Conservation (phyloP, 805 yeast genomes). For the Ogataea nitratoaversa region DNA sequence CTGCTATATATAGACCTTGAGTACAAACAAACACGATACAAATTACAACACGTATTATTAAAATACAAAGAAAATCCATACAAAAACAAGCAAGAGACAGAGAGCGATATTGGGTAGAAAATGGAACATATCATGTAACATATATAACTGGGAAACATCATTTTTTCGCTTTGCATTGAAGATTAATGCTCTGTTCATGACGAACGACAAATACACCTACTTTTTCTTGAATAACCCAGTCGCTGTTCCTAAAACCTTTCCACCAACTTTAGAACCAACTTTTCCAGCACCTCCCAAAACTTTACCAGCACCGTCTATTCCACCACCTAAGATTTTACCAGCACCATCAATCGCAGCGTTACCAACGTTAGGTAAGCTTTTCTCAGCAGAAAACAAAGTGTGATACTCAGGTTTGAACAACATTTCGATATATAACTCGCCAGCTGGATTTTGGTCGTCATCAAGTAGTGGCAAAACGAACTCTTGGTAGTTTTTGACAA, state of each 20-base stretch:
- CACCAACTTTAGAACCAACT: slow-evolving; percentile 52
- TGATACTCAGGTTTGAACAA: slow-evolving; percentile 71
- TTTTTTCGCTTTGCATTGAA: no score
- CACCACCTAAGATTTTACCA: slow-evolving; percentile 41
- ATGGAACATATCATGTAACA: no score
- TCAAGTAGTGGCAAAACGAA: slow-evolving; percentile 48
- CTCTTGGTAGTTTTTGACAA: slow-evolving; percentile 39
- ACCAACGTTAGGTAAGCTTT: slow-evolving; percentile 35
- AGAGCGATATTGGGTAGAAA: no score
- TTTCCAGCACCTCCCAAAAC: slow-evolving; percentile 50
- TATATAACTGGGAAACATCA: no score
- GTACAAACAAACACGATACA: no score
- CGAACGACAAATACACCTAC: slow-evolving; percentile 4
- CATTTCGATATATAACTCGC: slow-evolving; percentile 55
- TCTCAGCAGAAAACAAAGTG: slow-evolving; percentile 34
- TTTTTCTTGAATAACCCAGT: slow-evolving; percentile 28
- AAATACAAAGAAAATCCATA: no score
- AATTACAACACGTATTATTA: no score
- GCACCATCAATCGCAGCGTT: slow-evolving; percentile 42
- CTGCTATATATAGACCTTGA: no score
- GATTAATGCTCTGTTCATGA: no score
- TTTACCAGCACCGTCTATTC: slow-evolving; percentile 36
- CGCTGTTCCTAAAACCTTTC: slow-evolving; percentile 49
- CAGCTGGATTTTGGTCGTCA: slow-evolving; percentile 53
- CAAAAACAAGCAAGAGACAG: no score